Conservation (phyloP, 805 yeast genomes). For the Lipomyces kockii region DNA sequence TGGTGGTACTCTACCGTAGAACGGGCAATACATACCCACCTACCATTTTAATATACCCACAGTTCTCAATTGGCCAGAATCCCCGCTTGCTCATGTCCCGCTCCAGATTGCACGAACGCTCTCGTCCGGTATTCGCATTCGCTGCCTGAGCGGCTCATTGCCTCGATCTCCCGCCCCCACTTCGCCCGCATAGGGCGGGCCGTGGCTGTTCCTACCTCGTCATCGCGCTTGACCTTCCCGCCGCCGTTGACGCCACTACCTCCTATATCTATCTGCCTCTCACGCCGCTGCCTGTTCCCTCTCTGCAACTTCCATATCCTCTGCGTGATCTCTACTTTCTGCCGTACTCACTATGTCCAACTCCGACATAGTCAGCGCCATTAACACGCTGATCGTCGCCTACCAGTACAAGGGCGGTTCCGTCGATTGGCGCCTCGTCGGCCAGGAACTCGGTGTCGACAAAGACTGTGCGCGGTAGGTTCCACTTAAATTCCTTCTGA, state of each 20-base stretch:
- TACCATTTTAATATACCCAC: background rate
- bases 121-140: background rate
- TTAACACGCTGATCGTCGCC: slow-evolving; percentile 35
- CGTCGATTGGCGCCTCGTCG: slow-evolving; percentile 38
- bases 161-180: background rate
- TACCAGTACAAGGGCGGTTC: slow-evolving; percentile 35
- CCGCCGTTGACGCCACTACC: too few relatives aligned
- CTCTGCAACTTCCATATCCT: background rate
- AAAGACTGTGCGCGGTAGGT: slow-evolving; percentile 35
- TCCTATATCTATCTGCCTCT: background rate
- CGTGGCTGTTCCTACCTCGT: background rate
- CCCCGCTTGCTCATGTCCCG: background rate
- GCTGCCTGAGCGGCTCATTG: background rate
- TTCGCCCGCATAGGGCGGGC: background rate
- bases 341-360: slow-evolving; percentile 30
- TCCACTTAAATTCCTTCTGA: background rate
- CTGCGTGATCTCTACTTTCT: background rate
- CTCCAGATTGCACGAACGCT: background rate
- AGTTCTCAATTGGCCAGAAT: background rate
- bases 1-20: too few relatives aligned
- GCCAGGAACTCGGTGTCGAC: slow-evolving; percentile 36
- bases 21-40: too few relatives aligned
- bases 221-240: background rate
- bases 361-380: slow-evolving; percentile 37
- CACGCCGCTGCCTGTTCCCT: background rate